Conservation (phyloP, 208 protist genomes). For the Trypanosoma congolense region DNA sequence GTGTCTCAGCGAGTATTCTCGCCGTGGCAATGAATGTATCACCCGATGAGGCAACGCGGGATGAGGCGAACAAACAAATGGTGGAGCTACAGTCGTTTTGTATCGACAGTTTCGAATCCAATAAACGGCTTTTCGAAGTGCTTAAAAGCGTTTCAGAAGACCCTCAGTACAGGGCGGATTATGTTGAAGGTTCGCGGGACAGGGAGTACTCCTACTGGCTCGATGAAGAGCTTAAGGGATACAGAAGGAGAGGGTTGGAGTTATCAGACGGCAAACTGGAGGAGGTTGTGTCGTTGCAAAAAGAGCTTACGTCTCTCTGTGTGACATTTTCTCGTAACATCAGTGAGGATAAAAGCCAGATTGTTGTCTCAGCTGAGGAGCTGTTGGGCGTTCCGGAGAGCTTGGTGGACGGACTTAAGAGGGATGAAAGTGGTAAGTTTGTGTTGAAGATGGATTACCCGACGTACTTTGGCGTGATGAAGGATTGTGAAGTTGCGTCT, state of each 20-base stretch:
- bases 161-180: slow-evolving; percentile 34
- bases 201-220: slow-evolving; percentile 72
- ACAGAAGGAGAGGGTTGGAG: slow-evolving; percentile 61
- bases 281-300: slow-evolving; percentile 57
- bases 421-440: slow-evolving; percentile 30
- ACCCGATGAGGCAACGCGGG: slow-evolving; percentile 47
- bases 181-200: slow-evolving; percentile 24
- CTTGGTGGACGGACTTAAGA: slow-evolving; percentile 38
- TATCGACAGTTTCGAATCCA: slow-evolving; percentile 68
- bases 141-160: slow-evolving; percentile 36
- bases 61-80: slow-evolving; percentile 56
- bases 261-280: slow-evolving; percentile 57
- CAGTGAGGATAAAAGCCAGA: slow-evolving; percentile 63
- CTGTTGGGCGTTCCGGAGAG: slow-evolving; percentile 62
- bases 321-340: slow-evolving; percentile 79
- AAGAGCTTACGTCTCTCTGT: slow-evolving; percentile 53
- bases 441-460: slow-evolving; percentile 83
- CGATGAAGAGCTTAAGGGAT: slow-evolving; percentile 56
- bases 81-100: slow-evolving; percentile 59
- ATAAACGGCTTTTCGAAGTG: slow-evolving; percentile 56
- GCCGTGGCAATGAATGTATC: slow-evolving; percentile 53
- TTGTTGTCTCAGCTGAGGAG: slow-evolving; percentile 42
- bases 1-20: slow-evolving; percentile 56
- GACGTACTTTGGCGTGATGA: slow-evolving; percentile 84
- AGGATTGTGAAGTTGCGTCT: slow-evolving; percentile 71